phyloP scores from a whole-genome alignment of 2,329 filamentous ascomycete species.

The Alternaria postmessia region DNA sequence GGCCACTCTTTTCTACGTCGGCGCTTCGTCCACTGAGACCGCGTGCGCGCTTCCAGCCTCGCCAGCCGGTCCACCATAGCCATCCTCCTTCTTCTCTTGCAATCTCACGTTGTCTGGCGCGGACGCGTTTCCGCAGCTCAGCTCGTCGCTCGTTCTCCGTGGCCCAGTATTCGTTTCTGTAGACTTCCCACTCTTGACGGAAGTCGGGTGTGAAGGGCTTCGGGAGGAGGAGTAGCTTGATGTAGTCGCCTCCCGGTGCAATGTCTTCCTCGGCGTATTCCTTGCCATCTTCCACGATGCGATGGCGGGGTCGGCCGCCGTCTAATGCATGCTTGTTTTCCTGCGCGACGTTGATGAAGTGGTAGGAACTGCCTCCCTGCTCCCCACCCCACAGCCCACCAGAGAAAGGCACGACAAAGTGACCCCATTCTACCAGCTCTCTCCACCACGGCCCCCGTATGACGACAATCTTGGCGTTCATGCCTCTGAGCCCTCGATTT shows the following conservation, averaged over 20 bases:
- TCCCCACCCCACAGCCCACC: slow-evolving; percentile 48
- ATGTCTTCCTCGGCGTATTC: slow-evolving; percentile 84
- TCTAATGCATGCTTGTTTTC: slow-evolving; percentile 42
- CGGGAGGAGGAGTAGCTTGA: slow-evolving; percentile 87
- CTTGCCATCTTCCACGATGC: slow-evolving; percentile 66
- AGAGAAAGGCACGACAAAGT: slow-evolving; percentile 79
- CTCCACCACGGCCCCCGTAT: slow-evolving; percentile 83
- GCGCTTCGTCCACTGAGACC: slow-evolving; percentile 33
- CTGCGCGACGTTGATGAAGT: slow-evolving; percentile 72
- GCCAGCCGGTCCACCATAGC: slow-evolving; percentile 88
- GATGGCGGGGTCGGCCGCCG: slow-evolving; percentile 33
- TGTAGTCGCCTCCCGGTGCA: slow-evolving; percentile 86
- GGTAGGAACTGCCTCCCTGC: slow-evolving; percentile 73
- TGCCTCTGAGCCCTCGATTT: slow-evolving; percentile 86
- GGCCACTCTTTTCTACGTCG: slow-evolving; percentile 45
- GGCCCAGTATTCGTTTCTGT: slow-evolving; percentile 95
- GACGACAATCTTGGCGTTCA: slow-evolving; percentile 96
- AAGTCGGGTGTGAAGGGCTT: slow-evolving; percentile 97
- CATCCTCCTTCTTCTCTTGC: slow-evolving; percentile 74
- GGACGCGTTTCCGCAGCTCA: slow-evolving; percentile 73
- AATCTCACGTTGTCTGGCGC: slow-evolving; percentile 71
- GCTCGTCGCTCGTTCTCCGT: slow-evolving; percentile 90
- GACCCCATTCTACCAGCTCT: slow-evolving; percentile 75
- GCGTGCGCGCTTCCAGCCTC: slow-evolving; percentile 56
- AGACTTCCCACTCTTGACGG: slow-evolving; percentile 95